phyloP scores from a whole-genome alignment of 2,329 filamentous ascomycete species.

The Aureobasidium melanogenum region DNA sequence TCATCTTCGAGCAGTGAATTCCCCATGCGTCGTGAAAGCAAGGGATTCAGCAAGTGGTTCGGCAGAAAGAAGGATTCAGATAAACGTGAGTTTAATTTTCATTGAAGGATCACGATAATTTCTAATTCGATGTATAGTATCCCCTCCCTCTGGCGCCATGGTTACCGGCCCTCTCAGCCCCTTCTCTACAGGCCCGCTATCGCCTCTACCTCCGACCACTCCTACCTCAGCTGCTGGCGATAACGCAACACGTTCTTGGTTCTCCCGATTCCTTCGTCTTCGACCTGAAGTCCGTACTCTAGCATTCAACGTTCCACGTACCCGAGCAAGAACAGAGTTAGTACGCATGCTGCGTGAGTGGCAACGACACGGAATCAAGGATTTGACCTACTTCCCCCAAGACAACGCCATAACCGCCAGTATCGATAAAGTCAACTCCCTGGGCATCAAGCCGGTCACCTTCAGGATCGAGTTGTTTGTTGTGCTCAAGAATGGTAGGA shows the following conservation, averaged over 20 bases:
- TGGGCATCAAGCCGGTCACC: constrained; percentile 77
- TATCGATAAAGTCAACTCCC: constrained; percentile 66
- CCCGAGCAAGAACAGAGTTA: constrained; percentile 69
- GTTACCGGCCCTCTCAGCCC: neutral
- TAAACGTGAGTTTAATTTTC: constrained; percentile 29
- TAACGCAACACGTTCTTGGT: constrained; percentile 61
- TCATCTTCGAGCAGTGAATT: constrained; percentile 33
- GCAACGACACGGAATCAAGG: constrained; percentile 64
- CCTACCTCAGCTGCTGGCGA: constrained; percentile 18
- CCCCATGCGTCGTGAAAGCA: constrained; percentile 29
- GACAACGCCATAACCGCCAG: constrained; percentile 72
- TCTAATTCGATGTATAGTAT: constrained; percentile 13
- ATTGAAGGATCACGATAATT: constrained; percentile 27
- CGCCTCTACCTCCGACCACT: constrained; percentile 26
- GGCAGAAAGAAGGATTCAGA: constrained; percentile 32
- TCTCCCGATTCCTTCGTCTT: constrained; percentile 79
- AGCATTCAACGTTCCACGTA: constrained; percentile 64
- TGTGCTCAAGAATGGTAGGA: constrained; percentile 75
- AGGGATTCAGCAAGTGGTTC: constrained; percentile 45
- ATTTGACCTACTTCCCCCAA: constrained; percentile 69
- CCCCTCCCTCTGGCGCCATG: constrained; percentile 8
- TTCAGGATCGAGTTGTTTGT: constrained; percentile 84
- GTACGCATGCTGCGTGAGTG: constrained; percentile 68
- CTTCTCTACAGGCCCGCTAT: constrained; percentile 13
- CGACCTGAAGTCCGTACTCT: constrained; percentile 71